Base-by-base conservation (phyloP, 1,139 yeast genomes). In the Yamadazyma triangularis region DNA sequence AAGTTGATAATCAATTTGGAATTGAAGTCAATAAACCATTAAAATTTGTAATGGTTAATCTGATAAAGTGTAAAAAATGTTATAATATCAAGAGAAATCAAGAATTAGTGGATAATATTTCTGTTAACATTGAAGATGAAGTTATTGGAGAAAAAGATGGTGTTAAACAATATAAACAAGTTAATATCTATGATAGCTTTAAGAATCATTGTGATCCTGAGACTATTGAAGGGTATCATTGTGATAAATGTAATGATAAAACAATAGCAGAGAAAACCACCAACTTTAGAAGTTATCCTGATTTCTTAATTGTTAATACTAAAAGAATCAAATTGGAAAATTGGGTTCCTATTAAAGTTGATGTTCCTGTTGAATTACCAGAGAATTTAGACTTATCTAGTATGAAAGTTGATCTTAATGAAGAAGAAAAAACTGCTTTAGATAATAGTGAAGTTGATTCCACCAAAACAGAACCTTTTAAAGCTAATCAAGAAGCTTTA, bases 301-400 rank as follows among this genome's bases (percentile, higher is more conserved):
- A 77, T 14, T 68, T 74, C n/a, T 64, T 91, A 22, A 71, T 84
- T 3, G 63, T 86, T 2, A 82, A 81, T 44, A 85, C 86, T 2
- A 82, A 86, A 39, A 69, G 98, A 48, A 87, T 91, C 36, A 77
- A 81, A 39, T 61, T 91, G 31, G 82, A 82, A 32, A 86, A 88
- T 50, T 91, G 97, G 97, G 84, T 80, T 2, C 97, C 98, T 0
- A 67, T 77, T 0, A 91, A 91, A 53, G 68, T 85, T 1, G 83
- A 79, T 40, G 85, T 81, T 5, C 93, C 94, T 3, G 67, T 86
- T 9, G 58, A 62, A 1, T 63, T 82, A 2, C 81, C 88, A 2
- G 75, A 72, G 8, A 53, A 56, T 22, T 33, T 75, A 10, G 63
- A 65, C 34, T 39, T 76, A 11, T 25, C 49, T 0, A 32, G 39